Conservation (phyloP, 2,329 filamentous ascomycete species). For the Escovopsis weberi region DNA sequence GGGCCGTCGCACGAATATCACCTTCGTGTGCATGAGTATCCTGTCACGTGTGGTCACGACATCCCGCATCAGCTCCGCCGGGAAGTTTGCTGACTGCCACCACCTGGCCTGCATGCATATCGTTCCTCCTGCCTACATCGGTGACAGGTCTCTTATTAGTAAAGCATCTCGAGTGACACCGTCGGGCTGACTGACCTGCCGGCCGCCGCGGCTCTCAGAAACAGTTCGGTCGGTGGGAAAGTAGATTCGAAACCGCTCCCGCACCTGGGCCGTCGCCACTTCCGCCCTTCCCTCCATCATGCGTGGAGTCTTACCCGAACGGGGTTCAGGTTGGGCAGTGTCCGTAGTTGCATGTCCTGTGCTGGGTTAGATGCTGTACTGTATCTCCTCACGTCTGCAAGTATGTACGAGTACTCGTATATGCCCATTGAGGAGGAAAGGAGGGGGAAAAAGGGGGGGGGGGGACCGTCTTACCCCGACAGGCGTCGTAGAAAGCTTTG, state of each 20-base stretch:
- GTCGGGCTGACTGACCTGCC: slow-evolving; percentile 26
- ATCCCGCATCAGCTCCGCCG: slow-evolving; percentile 56
- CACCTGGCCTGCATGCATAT: slow-evolving; percentile 64
- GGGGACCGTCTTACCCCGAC: slow-evolving; percentile 29
- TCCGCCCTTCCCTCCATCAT: slow-evolving; percentile 9
- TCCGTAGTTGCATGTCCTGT: too few species aligned
- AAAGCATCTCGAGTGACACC: background rate
- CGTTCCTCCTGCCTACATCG: slow-evolving; percentile 54
- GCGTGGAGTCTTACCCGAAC: too few species aligned
- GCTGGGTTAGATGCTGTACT: too few species aligned
- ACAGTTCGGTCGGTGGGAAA: slow-evolving; percentile 68
- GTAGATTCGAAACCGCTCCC: slow-evolving; percentile 54
- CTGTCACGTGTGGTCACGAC: slow-evolving; percentile 56
- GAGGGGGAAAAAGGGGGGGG: too few species aligned
- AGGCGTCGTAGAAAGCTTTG: slow-evolving; percentile 36
- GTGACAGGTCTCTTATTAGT: background rate
- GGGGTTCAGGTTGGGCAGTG: too few species aligned
- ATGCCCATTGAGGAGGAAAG: too few species aligned
- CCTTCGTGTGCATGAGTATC: slow-evolving; percentile 79
- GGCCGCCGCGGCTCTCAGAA: slow-evolving; percentile 45
- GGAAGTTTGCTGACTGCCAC: slow-evolving; percentile 59
- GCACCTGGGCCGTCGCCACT: slow-evolving; percentile 13
- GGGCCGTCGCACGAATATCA: slow-evolving; percentile 35
- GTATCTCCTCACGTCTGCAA: too few species aligned
- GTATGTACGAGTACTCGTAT: too few species aligned